Conservation (phyloP, 1,139 yeast genomes). For the Magnusiomyces magnusii region DNA sequence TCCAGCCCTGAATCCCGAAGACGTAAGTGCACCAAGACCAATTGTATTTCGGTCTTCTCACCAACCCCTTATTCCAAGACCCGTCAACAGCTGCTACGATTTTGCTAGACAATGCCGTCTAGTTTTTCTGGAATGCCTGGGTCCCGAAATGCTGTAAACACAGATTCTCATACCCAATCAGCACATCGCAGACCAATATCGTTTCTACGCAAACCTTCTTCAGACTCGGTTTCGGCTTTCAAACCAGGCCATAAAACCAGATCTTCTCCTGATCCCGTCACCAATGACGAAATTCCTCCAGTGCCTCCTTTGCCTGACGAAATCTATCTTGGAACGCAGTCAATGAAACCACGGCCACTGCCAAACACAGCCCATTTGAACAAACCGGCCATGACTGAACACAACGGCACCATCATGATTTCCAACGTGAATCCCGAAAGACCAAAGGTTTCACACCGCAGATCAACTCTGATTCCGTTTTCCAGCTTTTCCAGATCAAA, state of each 20-base stretch:
- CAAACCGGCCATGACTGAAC: background rate
- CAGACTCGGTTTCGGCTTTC: background rate
- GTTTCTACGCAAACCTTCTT: background rate
- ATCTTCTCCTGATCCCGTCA: constrained; percentile 13
- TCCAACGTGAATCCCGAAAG: background rate
- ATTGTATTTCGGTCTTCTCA: too few species aligned
- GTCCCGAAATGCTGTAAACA: background rate
- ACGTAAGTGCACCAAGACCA: too few species aligned
- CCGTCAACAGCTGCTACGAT: too few species aligned
- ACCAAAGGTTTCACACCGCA: background rate
- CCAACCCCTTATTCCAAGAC: too few species aligned
- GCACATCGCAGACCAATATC: background rate
- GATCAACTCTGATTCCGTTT: background rate
- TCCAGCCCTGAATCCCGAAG: too few species aligned
- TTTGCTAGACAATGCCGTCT: background rate
- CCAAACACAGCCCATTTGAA: background rate
- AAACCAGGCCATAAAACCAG: background rate
- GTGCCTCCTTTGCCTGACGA: constrained; percentile 18
- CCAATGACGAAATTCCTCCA: constrained; percentile 16
- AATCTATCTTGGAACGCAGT: background rate
- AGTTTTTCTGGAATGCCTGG: background rate
- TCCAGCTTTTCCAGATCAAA: background rate
- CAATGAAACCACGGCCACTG: background rate
- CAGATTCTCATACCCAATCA: background rate
- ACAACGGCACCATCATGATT: background rate